Percentiles rank a stretch among this genome's conserved stretches.
Evolutionary conservation across 2,329 filamentous ascomycete species (phyloP).

Genomic region (Aspergillus sp.): DNA sequence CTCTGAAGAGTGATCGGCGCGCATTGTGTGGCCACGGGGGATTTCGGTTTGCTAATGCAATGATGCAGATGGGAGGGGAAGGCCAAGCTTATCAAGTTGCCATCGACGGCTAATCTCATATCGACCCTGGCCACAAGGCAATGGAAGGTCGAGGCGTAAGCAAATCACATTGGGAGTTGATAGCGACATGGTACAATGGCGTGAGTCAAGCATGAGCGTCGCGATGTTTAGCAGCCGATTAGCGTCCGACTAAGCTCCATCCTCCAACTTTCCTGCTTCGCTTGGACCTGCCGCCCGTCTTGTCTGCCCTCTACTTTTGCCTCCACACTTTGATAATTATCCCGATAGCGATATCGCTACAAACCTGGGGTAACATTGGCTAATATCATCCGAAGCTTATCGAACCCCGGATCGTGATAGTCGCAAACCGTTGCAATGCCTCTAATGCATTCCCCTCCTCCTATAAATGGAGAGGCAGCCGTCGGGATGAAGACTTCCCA

Average conservation of each 20-base stretch:
- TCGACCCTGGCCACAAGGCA: not conserved
- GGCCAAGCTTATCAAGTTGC: not conserved
- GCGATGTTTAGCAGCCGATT: not conserved
- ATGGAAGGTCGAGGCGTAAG: not conserved
- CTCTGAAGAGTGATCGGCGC: not conserved
- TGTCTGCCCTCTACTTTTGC: not conserved
- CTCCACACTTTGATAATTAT: not conserved
- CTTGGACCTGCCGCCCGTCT: not conserved
- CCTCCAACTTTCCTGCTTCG: not conserved
- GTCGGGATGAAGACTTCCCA: not conserved
- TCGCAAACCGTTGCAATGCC: not conserved
- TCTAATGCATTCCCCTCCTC: not conserved
- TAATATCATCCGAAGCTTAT: not conserved
- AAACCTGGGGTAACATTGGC: not conserved
- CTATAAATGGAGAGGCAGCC: not conserved
- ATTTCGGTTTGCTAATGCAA: not conserved
- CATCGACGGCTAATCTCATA: not conserved
- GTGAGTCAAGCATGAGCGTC: not conserved
- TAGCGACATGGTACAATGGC: not conserved
- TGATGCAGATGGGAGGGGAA: not conserved
- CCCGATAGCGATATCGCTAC: not conserved
- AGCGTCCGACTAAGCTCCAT: not conserved
- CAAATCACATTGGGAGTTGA: not conserved
- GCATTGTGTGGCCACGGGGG: constrained; percentile 1
- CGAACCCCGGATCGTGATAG: not conserved